Evolutionary conservation across 2,329 filamentous ascomycete genomes (phyloP).

Genomic region (Colletotrichum filicis): DNA sequence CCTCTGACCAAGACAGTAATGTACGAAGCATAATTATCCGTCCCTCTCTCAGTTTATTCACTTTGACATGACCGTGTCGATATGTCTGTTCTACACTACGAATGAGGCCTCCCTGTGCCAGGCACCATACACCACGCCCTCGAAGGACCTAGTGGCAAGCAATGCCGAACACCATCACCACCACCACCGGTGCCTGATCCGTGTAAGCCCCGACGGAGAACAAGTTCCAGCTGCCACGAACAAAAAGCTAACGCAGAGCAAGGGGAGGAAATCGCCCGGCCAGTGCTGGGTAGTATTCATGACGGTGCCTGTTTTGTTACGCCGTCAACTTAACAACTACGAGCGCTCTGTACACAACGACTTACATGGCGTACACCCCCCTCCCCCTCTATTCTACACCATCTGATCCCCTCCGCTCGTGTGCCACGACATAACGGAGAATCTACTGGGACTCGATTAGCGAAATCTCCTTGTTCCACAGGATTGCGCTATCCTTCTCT

Average conservation of each 20-base stretch:
- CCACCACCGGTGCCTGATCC: not conserved
- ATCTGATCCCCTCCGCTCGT: not conserved
- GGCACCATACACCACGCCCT: too few species aligned
- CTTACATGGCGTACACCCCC: not conserved
- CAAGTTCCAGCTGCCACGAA: not conserved
- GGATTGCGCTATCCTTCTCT: not conserved
- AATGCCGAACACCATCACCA: not conserved
- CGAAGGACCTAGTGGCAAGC: not conserved
- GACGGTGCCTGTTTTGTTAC: too few species aligned
- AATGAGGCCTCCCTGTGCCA: not conserved
- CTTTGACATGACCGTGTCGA: not conserved
- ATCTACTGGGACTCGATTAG: conserved; percentile 32
- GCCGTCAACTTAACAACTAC: not conserved
- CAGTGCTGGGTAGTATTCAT: not conserved
- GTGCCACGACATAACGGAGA: conserved; percentile 17
- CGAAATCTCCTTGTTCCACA: conserved; percentile 1
- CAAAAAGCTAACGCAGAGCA: not conserved
- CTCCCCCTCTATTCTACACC: not conserved
- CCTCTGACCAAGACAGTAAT: too few species aligned
- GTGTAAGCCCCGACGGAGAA: not conserved
- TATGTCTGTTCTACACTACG: not conserved
- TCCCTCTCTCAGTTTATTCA: too few species aligned
- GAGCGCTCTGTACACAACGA: not conserved
- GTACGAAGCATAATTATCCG: too few species aligned
- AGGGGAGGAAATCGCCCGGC: not conserved